Base-by-base conservation (phyloP, 352 stramenopile species). In the Phytophthora sojae region DNA sequence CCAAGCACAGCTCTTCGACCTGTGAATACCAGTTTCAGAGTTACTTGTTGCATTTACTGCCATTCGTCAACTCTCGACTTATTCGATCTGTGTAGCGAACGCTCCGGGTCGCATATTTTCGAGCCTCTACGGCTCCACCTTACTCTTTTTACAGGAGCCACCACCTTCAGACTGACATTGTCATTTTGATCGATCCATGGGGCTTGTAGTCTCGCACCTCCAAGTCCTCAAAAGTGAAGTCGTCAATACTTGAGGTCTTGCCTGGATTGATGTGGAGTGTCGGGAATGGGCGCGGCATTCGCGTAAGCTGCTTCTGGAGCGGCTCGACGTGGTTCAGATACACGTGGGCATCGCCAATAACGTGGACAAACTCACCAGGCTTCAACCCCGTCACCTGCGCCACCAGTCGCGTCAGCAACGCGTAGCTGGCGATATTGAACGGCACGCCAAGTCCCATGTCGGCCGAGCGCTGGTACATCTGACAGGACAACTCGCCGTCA, bases 381-480 rank as follows among this genome's bases (percentile, higher is more conserved):
- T 98, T 92, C 2, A 99, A 76, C 1, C 88, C 90, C 1, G 89
- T 95, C 19, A 99, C 97, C 61, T 99, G 97, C 2, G 98, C 98
- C 23, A 99, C 80, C 70, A 99, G 87, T 54, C 97, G 90, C 25
- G 97, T 99, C 12, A 99, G 86, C 55, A 99, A 81, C 35, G 98
- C 94, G 80, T 99, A 99, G 54, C 92, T 99, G 11, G 98, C 98
- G 82, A 99, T 99, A 83, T 99, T 99, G 81, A 99, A 99, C 6
- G 98, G 98, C 37, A 99, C 98, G 7, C 98, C 98, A 29, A 99
- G 91, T 6, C 98, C 98, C 96, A 99, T 99, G 81, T 99, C 98
- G 19, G 97, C 97, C 54, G 94, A 99, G 21, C 98, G 95, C 86
- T 99, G 98, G 80, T 99, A 99, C 98, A 99, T 99, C 79, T 96